phyloP scores from a whole-genome alignment of 768 basidiomycete species.

The Pulveroboletus frians region DNA sequence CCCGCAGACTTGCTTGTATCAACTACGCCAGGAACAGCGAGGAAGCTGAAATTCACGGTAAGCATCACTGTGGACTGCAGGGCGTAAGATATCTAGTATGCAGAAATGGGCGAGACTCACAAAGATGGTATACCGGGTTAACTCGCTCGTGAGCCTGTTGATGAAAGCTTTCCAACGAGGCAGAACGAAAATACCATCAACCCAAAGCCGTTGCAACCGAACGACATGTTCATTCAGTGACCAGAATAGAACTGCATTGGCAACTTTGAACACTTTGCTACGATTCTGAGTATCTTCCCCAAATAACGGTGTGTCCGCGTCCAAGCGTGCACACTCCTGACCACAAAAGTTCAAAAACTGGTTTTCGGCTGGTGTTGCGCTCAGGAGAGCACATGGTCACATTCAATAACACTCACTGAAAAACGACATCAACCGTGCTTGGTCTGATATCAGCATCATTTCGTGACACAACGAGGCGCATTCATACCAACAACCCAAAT shows the following conservation, averaged over 20 bases:
- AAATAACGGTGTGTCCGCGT: background rate
- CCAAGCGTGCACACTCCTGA: slow-evolving; percentile 9
- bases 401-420: background rate
- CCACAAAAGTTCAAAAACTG: slow-evolving; percentile 12
- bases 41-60: background rate
- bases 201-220: background rate
- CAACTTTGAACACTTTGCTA: background rate
- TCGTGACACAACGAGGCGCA: background rate
- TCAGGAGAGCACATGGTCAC: background rate
- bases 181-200: background rate
- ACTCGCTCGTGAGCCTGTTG: background rate
- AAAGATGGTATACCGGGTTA: background rate
- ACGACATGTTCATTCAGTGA: slow-evolving; percentile 8
- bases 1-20: background rate
- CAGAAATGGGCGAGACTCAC: background rate
- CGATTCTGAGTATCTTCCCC: slow-evolving; percentile 4
- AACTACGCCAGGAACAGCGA: background rate
- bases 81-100: background rate
- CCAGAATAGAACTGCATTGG: slow-evolving; percentile 3
- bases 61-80: background rate
- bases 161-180: background rate
- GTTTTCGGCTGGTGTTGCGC: slow-evolving; percentile 3
- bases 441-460: background rate
- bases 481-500: slow-evolving; percentile 1
- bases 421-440: slow-evolving; percentile 8